These are phyloP conservation scores for Mortierella antarctica DNA, from an alignment of 192 early-diverging fungal species.

Conservation along the genomic window DNA sequence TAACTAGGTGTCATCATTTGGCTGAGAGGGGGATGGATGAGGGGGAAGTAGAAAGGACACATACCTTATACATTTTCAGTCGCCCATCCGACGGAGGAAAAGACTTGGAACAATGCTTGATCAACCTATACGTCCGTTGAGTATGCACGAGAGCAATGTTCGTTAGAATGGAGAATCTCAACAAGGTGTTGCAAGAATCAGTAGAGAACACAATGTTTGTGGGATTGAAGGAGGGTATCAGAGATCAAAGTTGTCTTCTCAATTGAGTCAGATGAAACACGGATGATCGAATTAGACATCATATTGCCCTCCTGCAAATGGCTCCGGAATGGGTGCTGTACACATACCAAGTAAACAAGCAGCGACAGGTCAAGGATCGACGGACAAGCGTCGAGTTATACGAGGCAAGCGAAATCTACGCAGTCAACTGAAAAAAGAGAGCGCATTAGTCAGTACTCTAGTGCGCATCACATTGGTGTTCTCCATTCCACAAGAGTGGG, in stretches of 20 bases:
- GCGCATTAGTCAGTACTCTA: no score
- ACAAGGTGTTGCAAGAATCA: slow-evolving; percentile 1
- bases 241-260: slow-evolving; percentile 56
- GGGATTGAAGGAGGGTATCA: slow-evolving; percentile 18
- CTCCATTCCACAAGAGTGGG: not conserved
- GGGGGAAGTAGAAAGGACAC: not conserved
- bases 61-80: slow-evolving; percentile 1
- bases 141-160: no score
- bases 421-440: not conserved
- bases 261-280: slow-evolving; percentile 55
- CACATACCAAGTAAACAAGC: slow-evolving; percentile 15
- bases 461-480: not conserved
- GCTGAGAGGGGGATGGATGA: not conserved
- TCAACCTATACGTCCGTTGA: no score
- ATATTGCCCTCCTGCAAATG: slow-evolving; percentile 32
- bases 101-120: not conserved
- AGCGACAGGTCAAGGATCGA: not conserved
- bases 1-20: slow-evolving; percentile 57
- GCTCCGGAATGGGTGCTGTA: not conserved
- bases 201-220: not conserved
- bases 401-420: not conserved
- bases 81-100: not conserved
- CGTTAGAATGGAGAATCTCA: not conserved
- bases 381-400: not conserved
- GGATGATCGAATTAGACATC: slow-evolving; percentile 56